A percentile compares a stretch with the other conserved stretches of the same genome.
phyloP scores from a whole-genome alignment of 1,284 basidiomycete species.

The Cryptococcus deneoformans region DNA sequence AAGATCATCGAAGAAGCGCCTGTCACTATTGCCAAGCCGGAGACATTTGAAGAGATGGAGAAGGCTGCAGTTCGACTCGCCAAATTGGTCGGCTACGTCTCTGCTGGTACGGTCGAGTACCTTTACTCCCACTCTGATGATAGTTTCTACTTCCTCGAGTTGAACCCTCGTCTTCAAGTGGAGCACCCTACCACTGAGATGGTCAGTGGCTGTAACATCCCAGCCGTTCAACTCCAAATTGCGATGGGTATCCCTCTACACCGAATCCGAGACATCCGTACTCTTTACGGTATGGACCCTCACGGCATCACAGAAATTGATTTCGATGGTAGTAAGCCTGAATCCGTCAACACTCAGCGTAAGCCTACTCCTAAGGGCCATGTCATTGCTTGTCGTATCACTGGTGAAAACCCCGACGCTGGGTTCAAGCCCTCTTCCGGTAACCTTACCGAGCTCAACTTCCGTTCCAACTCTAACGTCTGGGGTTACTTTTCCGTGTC shows the following conservation, averaged over 20 bases:
- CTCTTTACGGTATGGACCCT: constrained; percentile 90
- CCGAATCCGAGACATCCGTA: constrained; percentile 93
- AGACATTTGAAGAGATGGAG: constrained; percentile 95
- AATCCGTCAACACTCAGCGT: constrained; percentile 81
- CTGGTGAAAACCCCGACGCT: constrained; percentile 98
- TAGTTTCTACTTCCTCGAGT: constrained; percentile 95
- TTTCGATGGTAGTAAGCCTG: constrained; percentile 90
- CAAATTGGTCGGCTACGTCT: constrained; percentile 98
- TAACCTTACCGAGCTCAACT: constrained; percentile 96
- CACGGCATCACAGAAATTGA: constrained; percentile 88
- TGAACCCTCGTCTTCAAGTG: constrained; percentile 99
- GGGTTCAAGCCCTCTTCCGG: constrained; percentile 99
- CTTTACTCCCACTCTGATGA: constrained; percentile 94
- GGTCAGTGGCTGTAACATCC: constrained; percentile 98
- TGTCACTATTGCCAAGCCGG: constrained; percentile 90
- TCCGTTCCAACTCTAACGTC: constrained; percentile 97
- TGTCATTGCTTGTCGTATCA: constrained; percentile 98
- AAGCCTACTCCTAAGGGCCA: constrained; percentile 97
- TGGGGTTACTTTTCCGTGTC: constrained; percentile 99
- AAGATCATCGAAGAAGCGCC: constrained; percentile 99
- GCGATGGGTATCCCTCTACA: constrained; percentile 99
- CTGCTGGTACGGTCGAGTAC: constrained; percentile 98
- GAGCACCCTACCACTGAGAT: constrained; percentile 99
- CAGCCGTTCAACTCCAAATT: constrained; percentile 94
- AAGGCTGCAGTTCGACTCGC: constrained; percentile 96